phyloP scores from a whole-genome alignment of 345 rosid genomes.

The Aethionema arabicum region DNA sequence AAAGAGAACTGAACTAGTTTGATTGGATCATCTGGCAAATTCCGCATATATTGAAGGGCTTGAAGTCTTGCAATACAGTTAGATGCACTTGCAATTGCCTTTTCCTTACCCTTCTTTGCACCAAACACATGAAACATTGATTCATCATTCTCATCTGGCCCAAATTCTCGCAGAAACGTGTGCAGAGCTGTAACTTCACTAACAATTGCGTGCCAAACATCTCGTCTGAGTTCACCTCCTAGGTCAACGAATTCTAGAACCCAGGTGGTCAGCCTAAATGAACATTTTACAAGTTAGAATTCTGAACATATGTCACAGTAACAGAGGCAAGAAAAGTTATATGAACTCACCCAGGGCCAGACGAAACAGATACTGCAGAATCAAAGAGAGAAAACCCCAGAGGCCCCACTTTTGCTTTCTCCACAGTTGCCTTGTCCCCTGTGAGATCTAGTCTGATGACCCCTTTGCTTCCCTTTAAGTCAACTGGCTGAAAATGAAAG shows the following conservation, averaged over 20 bases:
- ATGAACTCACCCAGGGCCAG: slow-evolving; percentile 64
- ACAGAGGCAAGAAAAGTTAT: slow-evolving; percentile 7
- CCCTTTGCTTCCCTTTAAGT: slow-evolving; percentile 55
- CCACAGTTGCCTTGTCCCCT: slow-evolving; percentile 48
- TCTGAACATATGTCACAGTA: slow-evolving; percentile 4
- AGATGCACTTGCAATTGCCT: slow-evolving; percentile 58
- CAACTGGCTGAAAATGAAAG: slow-evolving; percentile 56
- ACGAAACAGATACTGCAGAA: slow-evolving; percentile 79
- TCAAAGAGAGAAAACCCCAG: slow-evolving; percentile 75
- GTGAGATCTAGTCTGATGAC: slow-evolving; percentile 69
- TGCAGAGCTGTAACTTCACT: slow-evolving; percentile 78
- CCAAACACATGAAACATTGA: slow-evolving; percentile 67
- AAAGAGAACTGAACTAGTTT: slow-evolving; percentile 85
- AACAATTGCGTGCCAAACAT: slow-evolving; percentile 88
- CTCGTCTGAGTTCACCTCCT: slow-evolving; percentile 94
- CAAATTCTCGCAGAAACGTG: slow-evolving; percentile 70
- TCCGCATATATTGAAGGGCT: slow-evolving; percentile 78
- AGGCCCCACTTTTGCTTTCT: slow-evolving; percentile 94
- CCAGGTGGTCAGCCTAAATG: slow-evolving; percentile 69
- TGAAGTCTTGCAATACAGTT: slow-evolving; percentile 88
- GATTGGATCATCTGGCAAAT: slow-evolving; percentile 79
- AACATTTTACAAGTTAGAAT: slow-evolving; percentile 25
- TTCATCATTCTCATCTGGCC: slow-evolving; percentile 63
- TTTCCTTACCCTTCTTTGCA: slow-evolving; percentile 80
- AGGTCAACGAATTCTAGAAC: slow-evolving; percentile 93